Percentiles rank a stretch among this genome's conserved stretches.
Conservation (phyloP, 2,329 filamentous ascomycete species). For the Tolypocladium cylindrosporum region DNA sequence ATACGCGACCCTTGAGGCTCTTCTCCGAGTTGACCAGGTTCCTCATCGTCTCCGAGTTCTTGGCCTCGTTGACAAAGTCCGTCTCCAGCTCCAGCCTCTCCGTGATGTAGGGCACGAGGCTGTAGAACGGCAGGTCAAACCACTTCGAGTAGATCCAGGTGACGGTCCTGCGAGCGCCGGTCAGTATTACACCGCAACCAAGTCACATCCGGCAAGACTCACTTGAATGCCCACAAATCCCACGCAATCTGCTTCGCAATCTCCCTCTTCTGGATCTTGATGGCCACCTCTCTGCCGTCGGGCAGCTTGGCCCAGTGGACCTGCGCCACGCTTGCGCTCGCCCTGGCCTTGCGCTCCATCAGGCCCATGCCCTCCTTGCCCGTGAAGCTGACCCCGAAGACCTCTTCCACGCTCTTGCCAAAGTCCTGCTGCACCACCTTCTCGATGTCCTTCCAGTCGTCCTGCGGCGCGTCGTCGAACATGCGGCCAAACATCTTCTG, state of each 20-base stretch:
- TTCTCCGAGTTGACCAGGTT: slow-evolving; percentile 65
- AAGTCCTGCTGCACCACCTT: slow-evolving; percentile 83
- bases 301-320: slow-evolving; percentile 86
- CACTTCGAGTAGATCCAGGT: slow-evolving; percentile 72
- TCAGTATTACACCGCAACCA: neutral
- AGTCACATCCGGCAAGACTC: slow-evolving; percentile 17
- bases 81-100: slow-evolving; percentile 90
- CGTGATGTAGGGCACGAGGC: slow-evolving; percentile 81
- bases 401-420: slow-evolving; percentile 74
- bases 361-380: slow-evolving; percentile 58
- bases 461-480: slow-evolving; percentile 97
- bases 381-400: slow-evolving; percentile 80
- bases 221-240: slow-evolving; percentile 95
- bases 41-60: slow-evolving; percentile 80
- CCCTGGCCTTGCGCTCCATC: slow-evolving; percentile 51
- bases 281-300: slow-evolving; percentile 83
- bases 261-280: slow-evolving; percentile 95
- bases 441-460: slow-evolving; percentile 77
- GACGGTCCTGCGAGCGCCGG: slow-evolving; percentile 47
- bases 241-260: slow-evolving; percentile 84
- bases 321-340: slow-evolving; percentile 87
- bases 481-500: slow-evolving; percentile 92
- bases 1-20: slow-evolving; percentile 67
- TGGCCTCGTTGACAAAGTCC: slow-evolving; percentile 85
- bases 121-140: slow-evolving; percentile 91